phyloP scores from a whole-genome alignment of 106 monocot species.

The Amphibolis antarctica region DNA sequence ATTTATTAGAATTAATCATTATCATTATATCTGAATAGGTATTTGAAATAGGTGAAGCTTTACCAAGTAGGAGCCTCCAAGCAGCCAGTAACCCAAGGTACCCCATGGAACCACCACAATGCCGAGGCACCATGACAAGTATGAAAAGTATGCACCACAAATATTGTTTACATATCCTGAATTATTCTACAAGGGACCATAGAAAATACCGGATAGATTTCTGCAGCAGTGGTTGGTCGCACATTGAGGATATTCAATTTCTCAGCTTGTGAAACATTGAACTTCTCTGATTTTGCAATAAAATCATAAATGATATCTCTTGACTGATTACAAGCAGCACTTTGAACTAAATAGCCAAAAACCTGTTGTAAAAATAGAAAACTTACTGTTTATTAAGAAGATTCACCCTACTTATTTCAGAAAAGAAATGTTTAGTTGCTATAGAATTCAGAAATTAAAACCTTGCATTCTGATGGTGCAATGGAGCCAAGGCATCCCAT shows the following conservation, averaged over 20 bases:
- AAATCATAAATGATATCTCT: conserved; percentile 47
- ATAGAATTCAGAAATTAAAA: conserved; percentile 1
- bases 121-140: too few species aligned
- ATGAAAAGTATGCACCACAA: not conserved
- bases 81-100: too few species aligned
- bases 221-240: conserved; percentile 45
- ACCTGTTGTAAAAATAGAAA: conserved; percentile 25
- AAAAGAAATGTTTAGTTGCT: not conserved
- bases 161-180: not conserved
- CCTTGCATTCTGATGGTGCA: conserved; percentile 81
- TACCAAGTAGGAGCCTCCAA: too few species aligned
- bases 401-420: too few species aligned
- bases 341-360: conserved; percentile 52
- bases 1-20: too few species aligned
- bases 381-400: not conserved
- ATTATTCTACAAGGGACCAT: not conserved
- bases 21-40: too few species aligned
- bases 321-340: conserved; percentile 61
- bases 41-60: too few species aligned
- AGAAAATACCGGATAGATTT: conserved; percentile 37
- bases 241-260: conserved; percentile 65
- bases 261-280: conserved; percentile 54
- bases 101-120: too few species aligned
- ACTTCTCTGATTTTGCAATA: conserved; percentile 42
- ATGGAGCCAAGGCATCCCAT: conserved; percentile 67